These are phyloP conservation scores for Exophiala xenobiotica DNA, from an alignment of 2,329 filamentous ascomycete species.

Conservation along the genomic window DNA sequence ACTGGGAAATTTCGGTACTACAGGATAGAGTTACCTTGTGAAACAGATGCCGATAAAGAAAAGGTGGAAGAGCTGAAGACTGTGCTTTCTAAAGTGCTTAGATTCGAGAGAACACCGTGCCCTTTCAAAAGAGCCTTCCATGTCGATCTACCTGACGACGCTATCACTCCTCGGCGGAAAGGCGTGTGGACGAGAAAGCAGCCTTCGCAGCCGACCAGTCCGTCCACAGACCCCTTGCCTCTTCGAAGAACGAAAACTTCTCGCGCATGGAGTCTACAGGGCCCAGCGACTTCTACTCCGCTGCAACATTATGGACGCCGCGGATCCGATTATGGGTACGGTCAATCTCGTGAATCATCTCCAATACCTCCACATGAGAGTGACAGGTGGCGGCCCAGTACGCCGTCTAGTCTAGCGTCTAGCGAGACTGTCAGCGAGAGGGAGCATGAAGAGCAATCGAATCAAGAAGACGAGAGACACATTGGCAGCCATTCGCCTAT, in stretches of 20 bases:
- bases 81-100: conserved; percentile 69
- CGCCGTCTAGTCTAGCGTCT: conserved; percentile 25
- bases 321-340: conserved; percentile 26
- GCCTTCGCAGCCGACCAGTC: conserved; percentile 44
- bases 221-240: conserved; percentile 20
- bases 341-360: conserved; percentile 17
- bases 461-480: conserved; percentile 6
- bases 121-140: conserved; percentile 78
- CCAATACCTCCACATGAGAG: conserved; percentile 10
- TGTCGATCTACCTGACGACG: conserved; percentile 68
- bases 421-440: conserved; percentile 17
- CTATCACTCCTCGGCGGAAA: conserved; percentile 64
- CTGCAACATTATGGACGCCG: conserved; percentile 22
- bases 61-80: conserved; percentile 67
- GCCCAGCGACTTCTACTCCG: conserved; percentile 12
- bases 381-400: conserved; percentile 15
- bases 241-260: conserved; percentile 20
- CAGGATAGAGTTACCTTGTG: conserved; percentile 78
- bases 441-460: conserved; percentile 7
- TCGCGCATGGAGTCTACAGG: conserved; percentile 27
- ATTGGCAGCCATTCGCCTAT: conserved; percentile 1
- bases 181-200: conserved; percentile 66
- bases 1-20: conserved; percentile 83
- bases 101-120: conserved; percentile 84
- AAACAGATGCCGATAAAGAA: conserved; percentile 61